Evolutionary conservation across 805 yeast species (phyloP), one percentile per base, ranked within the genome.

Genomic region (Grigorovia transvaalensis): DNA sequence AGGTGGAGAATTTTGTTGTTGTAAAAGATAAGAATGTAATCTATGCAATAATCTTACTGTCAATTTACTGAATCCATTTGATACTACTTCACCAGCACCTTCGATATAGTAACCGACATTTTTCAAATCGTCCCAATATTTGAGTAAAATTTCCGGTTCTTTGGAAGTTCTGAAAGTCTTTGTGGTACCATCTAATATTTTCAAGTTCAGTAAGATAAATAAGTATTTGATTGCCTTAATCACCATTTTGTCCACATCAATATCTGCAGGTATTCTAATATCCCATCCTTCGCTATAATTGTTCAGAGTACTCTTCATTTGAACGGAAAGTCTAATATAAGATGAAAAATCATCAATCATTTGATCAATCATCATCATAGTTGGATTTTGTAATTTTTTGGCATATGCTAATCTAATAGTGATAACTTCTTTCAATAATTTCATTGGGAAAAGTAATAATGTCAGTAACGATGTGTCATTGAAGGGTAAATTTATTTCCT

Each of bases 361-460:
- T 68, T 90, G 96, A 67, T 93, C 99, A 59, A 93, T 87, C 84
- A 89, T 87, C 89, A 88, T 85, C 81, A 90, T 79, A 0, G 97
- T 89, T 1, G 96, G 96, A 59, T 85, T 86, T 51, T 77, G 80
- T 48, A 91, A 69, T 61, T 84, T 85, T 63, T 78, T 76, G 2
- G 97, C 96, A 63, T 87, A 89, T 2, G 76, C 73, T 46, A 91
- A 72, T 57, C 98, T 76, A 42, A 86, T 77, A 41, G 77, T 76
- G 45, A 91, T 84, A 50, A 88, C 78, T 59, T 88, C 96, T 61
- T 83, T 84, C 58, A 90, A 81, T 47, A 93, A 71, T 55, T 80
- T 80, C 58, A 88, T 74, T 0, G 98, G 97, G 56, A 93, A 87
- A 50, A 78, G 73, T 43, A 88, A 78, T 18, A 91, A 65, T 15